Evolutionary conservation across 371 early-diverging fungal species (phyloP), one percentile per base, ranked within the genome.

Genomic region (Mycotypha africana): DNA sequence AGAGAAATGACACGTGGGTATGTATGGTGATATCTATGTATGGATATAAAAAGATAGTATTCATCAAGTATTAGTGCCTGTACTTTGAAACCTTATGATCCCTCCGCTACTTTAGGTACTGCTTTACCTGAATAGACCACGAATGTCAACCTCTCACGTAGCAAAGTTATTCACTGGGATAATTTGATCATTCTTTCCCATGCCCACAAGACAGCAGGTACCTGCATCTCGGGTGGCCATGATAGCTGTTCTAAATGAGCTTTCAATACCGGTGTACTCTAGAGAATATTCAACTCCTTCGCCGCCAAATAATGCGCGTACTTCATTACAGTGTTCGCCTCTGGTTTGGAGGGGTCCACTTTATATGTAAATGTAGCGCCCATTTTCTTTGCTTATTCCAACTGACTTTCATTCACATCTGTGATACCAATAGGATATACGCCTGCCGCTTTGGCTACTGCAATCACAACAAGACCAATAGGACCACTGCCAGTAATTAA

Each of bases 131-230:
- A 67, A 70, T 3, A 67, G 41, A 33, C 71, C 71, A 25, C 61
- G 47, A 25, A 70, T 67, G 16, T 70, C 67, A 2, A 70, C 71
- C 49, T 70, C 71, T 8, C 67, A 59, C 67, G 65, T 70, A n/a
- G 71, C 71, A 67, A 70, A 67, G 47, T 65, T 67, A 42, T 70
- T 67, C 36, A 70, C 71, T 12, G 71, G 71, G 19, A 70, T 44
- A 1, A 53, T 50, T 40, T 67, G 67, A 20, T 70, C 67, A 17
- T 67, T 70, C 56, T 70, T 67, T 34, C 71, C 71, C 1, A 70
- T 65, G 39, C 71, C 71, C 5, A 70, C 71, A 32, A 70, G 56
- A 44, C 65, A 64, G 33, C 65, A 67, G 8, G 60, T 57, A 38
- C 71, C 71, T 16, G 64, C 65, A 45, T 67, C 65, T 19, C 62